A percentile compares a stretch with the other conserved stretches of the same genome.
These are phyloP conservation scores for Epichloe sibirici DNA, from an alignment of 2,329 filamentous ascomycete species.

Conservation along the genomic window DNA sequence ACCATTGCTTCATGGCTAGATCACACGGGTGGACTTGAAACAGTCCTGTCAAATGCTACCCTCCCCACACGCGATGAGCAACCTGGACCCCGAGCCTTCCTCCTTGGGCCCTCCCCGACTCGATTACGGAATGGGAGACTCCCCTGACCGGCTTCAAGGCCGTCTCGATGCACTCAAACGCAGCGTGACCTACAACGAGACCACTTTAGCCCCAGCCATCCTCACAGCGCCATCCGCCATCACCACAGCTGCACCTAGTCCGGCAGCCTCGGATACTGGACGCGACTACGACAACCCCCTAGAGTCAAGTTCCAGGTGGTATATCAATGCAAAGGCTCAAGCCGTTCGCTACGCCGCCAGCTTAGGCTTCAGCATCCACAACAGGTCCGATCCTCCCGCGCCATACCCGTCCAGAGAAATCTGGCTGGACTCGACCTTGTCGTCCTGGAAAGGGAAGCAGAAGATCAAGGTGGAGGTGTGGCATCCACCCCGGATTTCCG, in stretches of 20 bases:
- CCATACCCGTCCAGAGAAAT: slow-evolving; percentile 26
- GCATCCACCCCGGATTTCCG: slow-evolving; percentile 22
- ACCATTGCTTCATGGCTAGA: not conserved
- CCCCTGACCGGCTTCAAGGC: not conserved
- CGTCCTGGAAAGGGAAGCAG: slow-evolving; percentile 21
- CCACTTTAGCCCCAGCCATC: not conserved
- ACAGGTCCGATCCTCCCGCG: slow-evolving; percentile 28
- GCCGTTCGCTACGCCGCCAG: slow-evolving; percentile 32
- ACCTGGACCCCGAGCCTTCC: not conserved
- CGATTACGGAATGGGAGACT: not conserved
- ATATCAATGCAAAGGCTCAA: slow-evolving; percentile 28
- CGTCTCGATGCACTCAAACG: slow-evolving; percentile 8
- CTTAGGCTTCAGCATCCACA: slow-evolving; percentile 29
- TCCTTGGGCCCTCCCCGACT: not conserved
- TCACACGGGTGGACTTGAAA: not conserved
- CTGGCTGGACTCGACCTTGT: slow-evolving; percentile 31
- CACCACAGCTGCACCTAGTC: slow-evolving; percentile 15
- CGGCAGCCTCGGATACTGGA: slow-evolving; percentile 19
- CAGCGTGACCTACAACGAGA: slow-evolving; percentile 3
- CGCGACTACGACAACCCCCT: slow-evolving; percentile 32
- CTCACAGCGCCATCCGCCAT: slow-evolving; percentile 8
- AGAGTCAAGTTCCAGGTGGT: slow-evolving; percentile 31
- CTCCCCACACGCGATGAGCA: not conserved
- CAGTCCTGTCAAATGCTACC: not conserved
- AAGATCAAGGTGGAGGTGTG: slow-evolving; percentile 37